Evolutionary conservation across 192 early-diverging fungal species (phyloP).

Genomic region (Umbelopsis isabellina): DNA sequence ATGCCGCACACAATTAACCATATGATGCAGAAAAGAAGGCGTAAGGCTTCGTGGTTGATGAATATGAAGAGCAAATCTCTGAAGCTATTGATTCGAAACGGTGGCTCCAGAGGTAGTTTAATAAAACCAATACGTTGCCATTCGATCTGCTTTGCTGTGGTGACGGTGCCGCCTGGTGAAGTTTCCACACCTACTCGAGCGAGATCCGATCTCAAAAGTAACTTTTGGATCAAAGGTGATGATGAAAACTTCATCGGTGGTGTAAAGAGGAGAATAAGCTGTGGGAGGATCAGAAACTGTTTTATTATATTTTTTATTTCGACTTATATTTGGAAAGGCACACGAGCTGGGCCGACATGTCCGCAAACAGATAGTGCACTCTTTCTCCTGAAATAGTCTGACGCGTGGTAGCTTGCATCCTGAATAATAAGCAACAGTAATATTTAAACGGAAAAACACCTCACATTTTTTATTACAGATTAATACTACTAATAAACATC

Average conservation of each 20-base stretch:
- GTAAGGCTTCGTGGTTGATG: constrained; percentile 31
- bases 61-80: constrained; percentile 25
- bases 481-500: too few relatives aligned
- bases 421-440: too few relatives aligned
- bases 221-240: not conserved
- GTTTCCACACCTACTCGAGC: constrained; percentile 4
- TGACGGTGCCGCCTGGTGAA: not conserved
- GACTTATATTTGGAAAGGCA: too few relatives aligned
- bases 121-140: constrained; percentile 26
- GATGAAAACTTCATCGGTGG: not conserved
- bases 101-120: constrained; percentile 27
- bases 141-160: not conserved
- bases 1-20: constrained; percentile 30
- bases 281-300: too few relatives aligned
- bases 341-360: too few relatives aligned
- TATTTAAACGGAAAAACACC: too few relatives aligned
- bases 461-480: too few relatives aligned
- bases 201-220: not conserved
- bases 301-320: too few relatives aligned
- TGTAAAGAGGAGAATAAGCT: too few relatives aligned
- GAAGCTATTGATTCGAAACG: constrained; percentile 18
- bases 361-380: too few relatives aligned
- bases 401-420: too few relatives aligned
- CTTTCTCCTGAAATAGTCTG: too few relatives aligned
- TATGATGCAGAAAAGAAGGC: constrained; percentile 18